Evolutionary conservation across 495 filamentous ascomycete species (phyloP).

Genomic region (Aspergillus avenaceus): DNA sequence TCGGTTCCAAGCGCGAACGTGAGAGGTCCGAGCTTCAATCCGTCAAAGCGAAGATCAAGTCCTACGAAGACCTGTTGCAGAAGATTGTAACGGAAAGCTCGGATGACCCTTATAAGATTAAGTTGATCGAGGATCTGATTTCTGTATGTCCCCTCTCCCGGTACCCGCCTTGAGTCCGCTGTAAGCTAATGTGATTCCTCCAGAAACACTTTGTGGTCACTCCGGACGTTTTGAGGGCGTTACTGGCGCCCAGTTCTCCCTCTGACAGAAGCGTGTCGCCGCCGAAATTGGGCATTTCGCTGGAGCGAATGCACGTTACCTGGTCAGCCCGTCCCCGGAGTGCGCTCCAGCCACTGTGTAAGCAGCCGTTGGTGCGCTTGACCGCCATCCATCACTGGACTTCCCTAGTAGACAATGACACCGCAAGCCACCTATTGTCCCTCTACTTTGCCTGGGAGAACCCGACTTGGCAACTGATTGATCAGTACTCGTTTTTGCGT

Average conservation of each 20-base stretch:
- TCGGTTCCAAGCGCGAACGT: slow-evolving; percentile 10
- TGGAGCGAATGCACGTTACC: slow-evolving; percentile 14
- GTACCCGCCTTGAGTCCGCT: not conserved
- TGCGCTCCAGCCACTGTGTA: slow-evolving; percentile 1
- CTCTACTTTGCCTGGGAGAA: slow-evolving; percentile 29
- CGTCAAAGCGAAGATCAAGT: not conserved
- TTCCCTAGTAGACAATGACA: slow-evolving; percentile 17
- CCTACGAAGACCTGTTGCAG: slow-evolving; percentile 13
- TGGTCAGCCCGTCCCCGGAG: slow-evolving; percentile 3
- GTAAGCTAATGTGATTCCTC: not conserved
- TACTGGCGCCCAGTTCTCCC: slow-evolving; percentile 8
- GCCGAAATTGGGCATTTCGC: slow-evolving; percentile 11
- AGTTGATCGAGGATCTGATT: slow-evolving; percentile 8
- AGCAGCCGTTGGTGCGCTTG: slow-evolving; percentile 11
- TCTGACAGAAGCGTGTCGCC: slow-evolving; percentile 5
- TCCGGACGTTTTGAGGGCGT: slow-evolving; percentile 6
- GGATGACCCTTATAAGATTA: not conserved
- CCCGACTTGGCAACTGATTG: slow-evolving; percentile 25
- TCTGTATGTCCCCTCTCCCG: not conserved
- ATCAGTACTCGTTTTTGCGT: slow-evolving; percentile 17
- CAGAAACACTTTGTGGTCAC: slow-evolving; percentile 11
- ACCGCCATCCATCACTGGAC: slow-evolving; percentile 20
- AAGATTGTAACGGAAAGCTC: slow-evolving; percentile 8
- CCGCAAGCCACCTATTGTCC: slow-evolving; percentile 23
- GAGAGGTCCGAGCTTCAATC: slow-evolving; percentile 9